Evolutionary conservation across 352 stramenopile species (phyloP).

Genomic region (Phytophthora syringae): DNA sequence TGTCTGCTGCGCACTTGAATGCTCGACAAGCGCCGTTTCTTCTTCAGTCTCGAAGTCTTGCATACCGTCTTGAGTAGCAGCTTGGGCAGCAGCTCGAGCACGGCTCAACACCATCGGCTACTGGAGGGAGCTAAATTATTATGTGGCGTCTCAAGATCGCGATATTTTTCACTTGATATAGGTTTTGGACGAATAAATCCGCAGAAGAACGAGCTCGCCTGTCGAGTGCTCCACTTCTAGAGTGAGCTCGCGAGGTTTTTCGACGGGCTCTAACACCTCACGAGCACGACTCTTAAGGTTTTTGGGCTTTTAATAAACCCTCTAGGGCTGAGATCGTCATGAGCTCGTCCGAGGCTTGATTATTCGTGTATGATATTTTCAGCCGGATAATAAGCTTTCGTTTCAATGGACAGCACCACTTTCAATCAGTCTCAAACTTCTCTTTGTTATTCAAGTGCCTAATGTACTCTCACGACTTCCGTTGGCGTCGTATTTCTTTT

Average conservation of each 20-base stretch:
- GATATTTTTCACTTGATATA: too few species aligned
- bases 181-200: too few species aligned
- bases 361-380: too few species aligned
- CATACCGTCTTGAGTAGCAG: not conserved
- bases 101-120: not conserved
- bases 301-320: too few species aligned
- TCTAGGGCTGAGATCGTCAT: not conserved
- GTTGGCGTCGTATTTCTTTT: too few species aligned
- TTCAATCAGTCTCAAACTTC: too few species aligned
- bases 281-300: too few species aligned
- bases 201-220: slow-evolving; percentile 2
- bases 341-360: slow-evolving; percentile 6
- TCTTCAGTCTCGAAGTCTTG: not conserved
- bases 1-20: not conserved
- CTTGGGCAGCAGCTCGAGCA: not conserved
- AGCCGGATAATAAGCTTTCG: too few species aligned
- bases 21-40: not conserved
- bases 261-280: not conserved
- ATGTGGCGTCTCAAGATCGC: not conserved
- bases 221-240: not conserved
- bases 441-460: too few species aligned
- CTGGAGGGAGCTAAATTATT: not conserved
- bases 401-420: too few species aligned
- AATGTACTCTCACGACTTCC: too few species aligned
- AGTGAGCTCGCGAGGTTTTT: slow-evolving; percentile 1